Evolutionary conservation across 352 stramenopile species (phyloP).

Genomic region (Pilasporangium apinafurcum): DNA sequence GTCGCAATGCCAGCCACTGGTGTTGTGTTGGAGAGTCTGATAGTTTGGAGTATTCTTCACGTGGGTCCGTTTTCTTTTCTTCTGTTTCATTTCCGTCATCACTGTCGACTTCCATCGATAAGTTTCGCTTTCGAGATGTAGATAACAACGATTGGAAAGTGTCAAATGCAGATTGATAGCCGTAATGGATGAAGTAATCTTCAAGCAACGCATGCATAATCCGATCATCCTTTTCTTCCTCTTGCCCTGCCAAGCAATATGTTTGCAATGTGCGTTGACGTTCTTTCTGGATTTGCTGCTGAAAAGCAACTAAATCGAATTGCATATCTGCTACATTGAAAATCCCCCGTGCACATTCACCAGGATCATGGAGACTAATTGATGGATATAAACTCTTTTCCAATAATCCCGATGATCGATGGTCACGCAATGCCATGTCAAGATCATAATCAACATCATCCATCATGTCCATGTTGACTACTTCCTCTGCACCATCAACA

Average conservation of each 20-base stretch:
- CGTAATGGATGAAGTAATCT: slow-evolving; percentile 34
- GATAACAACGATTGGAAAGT: slow-evolving; percentile 10
- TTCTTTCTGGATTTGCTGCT: slow-evolving; percentile 35
- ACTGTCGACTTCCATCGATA: background rate
- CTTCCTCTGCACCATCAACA: background rate
- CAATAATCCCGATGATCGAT: slow-evolving; percentile 4
- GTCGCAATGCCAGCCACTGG: slow-evolving; percentile 16
- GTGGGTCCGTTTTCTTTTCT: slow-evolving; percentile 4
- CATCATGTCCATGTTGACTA: background rate
- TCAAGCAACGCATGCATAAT: slow-evolving; percentile 24
- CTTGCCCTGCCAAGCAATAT: slow-evolving; percentile 3
- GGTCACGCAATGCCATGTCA: background rate
- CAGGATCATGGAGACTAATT: slow-evolving; percentile 36
- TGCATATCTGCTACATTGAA: slow-evolving; percentile 20
- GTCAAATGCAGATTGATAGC: slow-evolving; percentile 27
- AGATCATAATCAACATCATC: background rate
- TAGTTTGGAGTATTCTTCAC: background rate
- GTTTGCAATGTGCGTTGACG: slow-evolving; percentile 24
- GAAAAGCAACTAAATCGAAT: slow-evolving; percentile 43
- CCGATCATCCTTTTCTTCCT: slow-evolving; percentile 16
- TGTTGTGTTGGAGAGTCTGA: slow-evolving; percentile 1
- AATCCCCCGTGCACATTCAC: slow-evolving; percentile 29
- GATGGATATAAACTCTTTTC: slow-evolving; percentile 25
- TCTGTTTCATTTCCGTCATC: background rate
- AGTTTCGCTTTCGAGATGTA: background rate